Base-by-base conservation (phyloP, 2,329 filamentous ascomycete species). In the Botrytis deweyae region DNA sequence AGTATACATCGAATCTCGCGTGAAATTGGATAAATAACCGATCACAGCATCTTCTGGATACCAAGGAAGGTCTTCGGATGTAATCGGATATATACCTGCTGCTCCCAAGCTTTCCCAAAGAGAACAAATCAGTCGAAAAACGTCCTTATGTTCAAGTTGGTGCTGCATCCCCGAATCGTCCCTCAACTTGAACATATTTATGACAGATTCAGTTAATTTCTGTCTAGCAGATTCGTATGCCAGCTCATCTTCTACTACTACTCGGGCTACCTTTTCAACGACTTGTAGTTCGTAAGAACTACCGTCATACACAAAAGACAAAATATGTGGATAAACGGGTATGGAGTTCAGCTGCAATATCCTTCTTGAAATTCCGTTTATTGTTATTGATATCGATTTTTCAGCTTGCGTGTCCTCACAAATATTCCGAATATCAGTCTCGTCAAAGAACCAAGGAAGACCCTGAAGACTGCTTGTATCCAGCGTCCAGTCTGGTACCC, bases 21-120 rank as follows among this genome's bases (percentile, higher is more conserved):
- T n/a, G 22, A 25, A 25, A 2, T 2, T 2, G 4, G 9, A 14
- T 52, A 52, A 14, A 22, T 4, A 25, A n/a, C 0, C 1, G 22
- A 6, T 0, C 8, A 12, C 1, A 22, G 9, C 3, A 1, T 3
- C 25, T 6, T 6, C 5, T 0, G 6, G 10, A 40, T 1, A 16
- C 8, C 8, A 22, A 16, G 20, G 3, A 6, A 4, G 5, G 22
- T 29, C 1, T n/a, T 5, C 4, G 38, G 61, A 4, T 7, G 12
- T 6, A 3, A 16, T 16, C 0, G 61, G 22, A 6, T 14, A 9
- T 25, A 63, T 5, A 16, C 29, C 8, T 42, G 3, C 4, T 63
- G 12, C 25, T 25, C 25, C 14, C 14, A 42, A 38, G 6, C 38
- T 42, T 42, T 29, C 1, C 38, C 61, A 42, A 16, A 63, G 3